Conservation (phyloP, 2,329 filamentous ascomycete species). For the Fusarium sp. region DNA sequence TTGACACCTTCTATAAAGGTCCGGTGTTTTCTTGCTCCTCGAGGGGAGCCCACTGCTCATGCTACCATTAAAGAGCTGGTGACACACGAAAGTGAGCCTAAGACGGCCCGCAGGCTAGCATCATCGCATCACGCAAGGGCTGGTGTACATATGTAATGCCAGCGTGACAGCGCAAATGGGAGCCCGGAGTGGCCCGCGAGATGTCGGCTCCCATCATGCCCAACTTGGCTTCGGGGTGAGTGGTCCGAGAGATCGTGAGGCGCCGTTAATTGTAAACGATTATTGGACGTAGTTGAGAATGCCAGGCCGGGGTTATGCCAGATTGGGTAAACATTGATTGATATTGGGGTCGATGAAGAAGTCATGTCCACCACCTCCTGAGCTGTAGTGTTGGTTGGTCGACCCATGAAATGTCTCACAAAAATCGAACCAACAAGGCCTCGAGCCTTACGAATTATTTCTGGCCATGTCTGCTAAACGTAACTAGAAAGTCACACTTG, state of each 20-base stretch:
- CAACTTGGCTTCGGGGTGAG: constrained; percentile 24
- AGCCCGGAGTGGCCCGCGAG: constrained; percentile 32
- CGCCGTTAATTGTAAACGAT: constrained; percentile 5
- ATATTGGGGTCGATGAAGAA: constrained; percentile 7
- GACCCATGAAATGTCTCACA: constrained; percentile 29
- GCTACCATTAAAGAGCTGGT: constrained; percentile 31
- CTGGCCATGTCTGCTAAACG: not conserved
- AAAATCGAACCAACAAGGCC: constrained; percentile 29
- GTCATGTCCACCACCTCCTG: constrained; percentile 10
- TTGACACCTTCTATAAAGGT: too few species aligned
- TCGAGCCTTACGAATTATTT: constrained; percentile 33
- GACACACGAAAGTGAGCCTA: constrained; percentile 14
- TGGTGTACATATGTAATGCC: constrained; percentile 15
- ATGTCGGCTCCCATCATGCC: constrained; percentile 14
- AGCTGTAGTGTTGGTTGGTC: not conserved
- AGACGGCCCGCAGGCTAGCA: constrained; percentile 38
- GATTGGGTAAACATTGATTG: not conserved
- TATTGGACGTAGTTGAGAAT: constrained; percentile 11
- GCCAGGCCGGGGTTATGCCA: constrained; percentile 13
- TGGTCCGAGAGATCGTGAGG: constrained; percentile 19
- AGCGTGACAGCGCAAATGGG: constrained; percentile 24
- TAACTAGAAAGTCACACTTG: not conserved
- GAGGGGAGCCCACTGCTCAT: not conserved
- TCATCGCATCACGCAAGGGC: constrained; percentile 32
- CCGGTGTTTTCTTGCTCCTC: too few species aligned